Evolutionary conservation across 2,329 filamentous ascomycete species (phyloP).

Genomic region (Plectosphaerella plurivora): DNA sequence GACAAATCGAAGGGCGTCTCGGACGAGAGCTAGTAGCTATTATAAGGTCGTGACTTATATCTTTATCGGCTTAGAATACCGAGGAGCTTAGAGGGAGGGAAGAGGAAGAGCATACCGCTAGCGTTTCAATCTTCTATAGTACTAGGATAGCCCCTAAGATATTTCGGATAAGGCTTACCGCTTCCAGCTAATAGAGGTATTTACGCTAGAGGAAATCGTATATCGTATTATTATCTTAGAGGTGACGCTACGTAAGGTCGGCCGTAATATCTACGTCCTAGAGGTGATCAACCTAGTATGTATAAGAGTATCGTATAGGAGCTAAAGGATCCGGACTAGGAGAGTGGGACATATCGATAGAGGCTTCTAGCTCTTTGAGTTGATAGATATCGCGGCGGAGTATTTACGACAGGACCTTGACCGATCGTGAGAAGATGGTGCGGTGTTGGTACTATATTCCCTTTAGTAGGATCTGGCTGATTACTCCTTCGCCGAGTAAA

Average conservation of each 20-base stretch:
- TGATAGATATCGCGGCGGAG: constrained; percentile 32
- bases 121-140: constrained; percentile 6
- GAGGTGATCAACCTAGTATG: constrained; percentile 17
- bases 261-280: neutral
- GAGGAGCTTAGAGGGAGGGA: no score
- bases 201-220: constrained; percentile 27
- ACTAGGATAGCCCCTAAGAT: constrained; percentile 16
- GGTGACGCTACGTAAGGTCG: constrained; percentile 5
- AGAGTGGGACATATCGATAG: constrained; percentile 4
- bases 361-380: constrained; percentile 5
- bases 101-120: no score
- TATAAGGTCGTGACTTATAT: no score
- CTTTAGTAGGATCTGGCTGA: constrained; percentile 20
- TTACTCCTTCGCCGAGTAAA: constrained; percentile 16
- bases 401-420: constrained; percentile 22
- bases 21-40: no score
- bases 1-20: no score
- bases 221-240: constrained; percentile 18
- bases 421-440: constrained; percentile 27
- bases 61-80: neutral
- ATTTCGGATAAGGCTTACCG: constrained; percentile 27
- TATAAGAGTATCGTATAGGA: constrained; percentile 12
- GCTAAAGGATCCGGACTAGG: constrained; percentile 13
- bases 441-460: constrained; percentile 20
- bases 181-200: constrained; percentile 39